A percentile compares a stretch with the other conserved stretches of the same genome.
Conservation (phyloP, 192 early-diverging fungal genomes). For the Paraglomus brasilianum region DNA sequence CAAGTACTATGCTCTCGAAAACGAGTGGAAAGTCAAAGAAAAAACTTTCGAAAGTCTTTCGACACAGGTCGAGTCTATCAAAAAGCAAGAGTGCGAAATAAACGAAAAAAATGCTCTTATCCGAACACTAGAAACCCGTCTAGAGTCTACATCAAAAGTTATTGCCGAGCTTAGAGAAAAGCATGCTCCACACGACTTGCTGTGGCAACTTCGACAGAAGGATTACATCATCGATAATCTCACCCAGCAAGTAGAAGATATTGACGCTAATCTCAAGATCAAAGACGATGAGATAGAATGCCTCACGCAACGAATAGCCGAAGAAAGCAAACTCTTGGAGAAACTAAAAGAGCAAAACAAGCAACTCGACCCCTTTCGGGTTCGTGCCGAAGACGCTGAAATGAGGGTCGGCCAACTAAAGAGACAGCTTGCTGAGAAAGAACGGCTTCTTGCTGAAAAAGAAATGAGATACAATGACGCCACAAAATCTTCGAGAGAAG, state of each 20-base stretch:
- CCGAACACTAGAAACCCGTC: constrained; percentile 25
- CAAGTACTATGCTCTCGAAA: constrained; percentile 18
- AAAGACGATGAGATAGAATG: constrained; percentile 26
- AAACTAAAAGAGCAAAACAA: constrained; percentile 17
- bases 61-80: constrained; percentile 9
- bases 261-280: constrained; percentile 29
- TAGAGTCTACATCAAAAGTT: constrained; percentile 29
- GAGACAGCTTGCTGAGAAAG: constrained; percentile 14
- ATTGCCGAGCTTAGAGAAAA: constrained; percentile 31
- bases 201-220: constrained; percentile 30
- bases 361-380: constrained; percentile 16
- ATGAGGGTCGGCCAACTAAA: not conserved
- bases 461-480: constrained; percentile 24
- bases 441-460: not conserved
- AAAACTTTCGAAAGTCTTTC: not conserved
- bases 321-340: not conserved
- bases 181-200: constrained; percentile 30
- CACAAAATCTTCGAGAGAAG: not conserved
- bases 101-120: constrained; percentile 28
- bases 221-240: constrained; percentile 31
- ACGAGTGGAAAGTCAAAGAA: constrained; percentile 24
- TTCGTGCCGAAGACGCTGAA: constrained; percentile 12
- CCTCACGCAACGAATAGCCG: not conserved
- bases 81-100: constrained; percentile 15
- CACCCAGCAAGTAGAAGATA: constrained; percentile 24